Percentiles rank a stretch among this genome's conserved stretches.
Evolutionary conservation across 208 protist genomes (phyloP).

Genomic region (Naegleria lovaniensis): DNA sequence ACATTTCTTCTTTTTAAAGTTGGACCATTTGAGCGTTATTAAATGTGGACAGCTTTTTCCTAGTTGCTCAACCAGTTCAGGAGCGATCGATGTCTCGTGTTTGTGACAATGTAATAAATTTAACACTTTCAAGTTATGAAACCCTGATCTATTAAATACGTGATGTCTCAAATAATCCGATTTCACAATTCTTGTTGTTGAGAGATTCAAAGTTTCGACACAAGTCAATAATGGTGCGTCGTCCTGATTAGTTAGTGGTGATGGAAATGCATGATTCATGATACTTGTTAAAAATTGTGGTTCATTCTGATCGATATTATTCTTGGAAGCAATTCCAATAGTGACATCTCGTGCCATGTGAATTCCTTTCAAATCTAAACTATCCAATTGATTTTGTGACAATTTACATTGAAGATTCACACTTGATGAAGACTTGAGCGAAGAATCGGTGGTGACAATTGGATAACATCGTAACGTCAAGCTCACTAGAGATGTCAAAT

Average conservation of each 20-base stretch:
- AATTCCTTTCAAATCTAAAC: neutral
- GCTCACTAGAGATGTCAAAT: too few species aligned
- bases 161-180: neutral
- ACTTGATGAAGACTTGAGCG: neutral
- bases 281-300: too few species aligned
- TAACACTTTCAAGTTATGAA: neutral
- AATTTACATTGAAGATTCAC: neutral
- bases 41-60: neutral
- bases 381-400: neutral
- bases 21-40: neutral
- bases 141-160: neutral
- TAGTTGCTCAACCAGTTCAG: neutral
- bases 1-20: neutral
- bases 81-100: neutral
- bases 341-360: too few species aligned
- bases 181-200: too few species aligned
- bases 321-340: too few species aligned
- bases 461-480: too few species aligned
- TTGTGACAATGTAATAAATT: neutral
- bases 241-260: too few species aligned
- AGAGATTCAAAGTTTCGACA: too few species aligned
- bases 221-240: too few species aligned
- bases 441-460: too few species aligned
- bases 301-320: too few species aligned
- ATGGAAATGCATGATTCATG: too few species aligned